Percentiles rank a stretch among this genome's conserved stretches.
These are phyloP conservation scores for Massariosphaeria phaeospora DNA, from an alignment of 495 filamentous ascomycete species.

Conservation along the genomic window DNA sequence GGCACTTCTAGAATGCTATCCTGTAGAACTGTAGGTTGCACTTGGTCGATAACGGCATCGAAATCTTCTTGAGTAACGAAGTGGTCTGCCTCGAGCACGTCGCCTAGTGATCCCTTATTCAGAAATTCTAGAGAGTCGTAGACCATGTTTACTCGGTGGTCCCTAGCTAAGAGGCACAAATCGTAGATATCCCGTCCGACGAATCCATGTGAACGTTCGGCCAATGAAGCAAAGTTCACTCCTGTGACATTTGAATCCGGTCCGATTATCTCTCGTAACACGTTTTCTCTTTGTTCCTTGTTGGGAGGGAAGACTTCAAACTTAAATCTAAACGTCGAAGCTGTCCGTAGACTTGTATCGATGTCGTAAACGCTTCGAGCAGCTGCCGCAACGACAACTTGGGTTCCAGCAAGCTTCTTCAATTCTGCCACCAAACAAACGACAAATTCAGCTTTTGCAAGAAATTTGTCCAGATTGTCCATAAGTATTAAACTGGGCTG, in stretches of 20 bases:
- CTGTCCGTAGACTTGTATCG: conserved; percentile 54
- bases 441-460: conserved; percentile 50
- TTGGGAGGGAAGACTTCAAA: conserved; percentile 81
- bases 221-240: conserved; percentile 42
- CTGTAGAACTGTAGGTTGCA: conserved; percentile 80
- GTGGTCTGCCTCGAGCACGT: conserved; percentile 2
- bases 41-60: conserved; percentile 50
- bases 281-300: conserved; percentile 46
- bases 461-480: conserved; percentile 72
- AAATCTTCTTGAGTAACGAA: conserved; percentile 48
- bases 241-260: conserved; percentile 5
- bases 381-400: conserved; percentile 67
- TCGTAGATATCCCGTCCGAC: conserved; percentile 57
- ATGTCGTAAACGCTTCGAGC: conserved; percentile 68
- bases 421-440: conserved; percentile 44
- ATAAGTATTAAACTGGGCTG: conserved; percentile 81
- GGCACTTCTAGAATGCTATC: conserved; percentile 86
- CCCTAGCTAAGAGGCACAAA: conserved; percentile 15
- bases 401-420: conserved; percentile 41
- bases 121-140: background rate
- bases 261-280: conserved; percentile 48
- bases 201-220: conserved; percentile 61
- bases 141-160: conserved; percentile 6
- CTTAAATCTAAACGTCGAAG: conserved; percentile 42
- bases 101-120: background rate